Conservation (phyloP, 2,329 filamentous ascomycete genomes). For the Sphaerulina populicola region DNA sequence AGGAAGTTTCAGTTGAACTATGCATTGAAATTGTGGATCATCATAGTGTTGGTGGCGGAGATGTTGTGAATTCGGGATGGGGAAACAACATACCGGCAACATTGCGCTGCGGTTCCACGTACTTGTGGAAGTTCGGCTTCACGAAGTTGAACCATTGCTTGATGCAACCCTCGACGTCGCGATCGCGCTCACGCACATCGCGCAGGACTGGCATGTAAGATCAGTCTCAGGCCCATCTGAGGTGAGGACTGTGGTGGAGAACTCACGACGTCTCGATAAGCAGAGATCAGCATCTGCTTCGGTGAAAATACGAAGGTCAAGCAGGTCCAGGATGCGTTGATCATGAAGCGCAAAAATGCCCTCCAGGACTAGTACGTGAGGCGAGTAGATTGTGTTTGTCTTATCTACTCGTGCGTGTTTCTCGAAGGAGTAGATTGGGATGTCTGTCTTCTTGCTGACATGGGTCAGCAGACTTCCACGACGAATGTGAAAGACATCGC, state of each 20-base stretch:
- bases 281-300: slow-evolving; percentile 94
- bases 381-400: slow-evolving; percentile 87
- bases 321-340: slow-evolving; percentile 68
- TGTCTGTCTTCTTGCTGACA: slow-evolving; percentile 70
- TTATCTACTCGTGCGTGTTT: slow-evolving; percentile 73
- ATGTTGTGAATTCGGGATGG: not conserved
- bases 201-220: slow-evolving; percentile 54
- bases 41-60: slow-evolving; percentile 22
- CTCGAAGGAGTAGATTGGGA: slow-evolving; percentile 90
- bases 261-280: slow-evolving; percentile 72
- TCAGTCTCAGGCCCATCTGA: slow-evolving; percentile 24
- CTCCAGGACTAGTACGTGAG: slow-evolving; percentile 89
- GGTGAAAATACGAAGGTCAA: slow-evolving; percentile 97
- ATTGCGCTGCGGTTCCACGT: slow-evolving; percentile 82
- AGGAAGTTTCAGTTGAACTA: slow-evolving; percentile 37
- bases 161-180: slow-evolving; percentile 89
- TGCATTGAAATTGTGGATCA: slow-evolving; percentile 33
- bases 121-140: slow-evolving; percentile 94
- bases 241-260: slow-evolving; percentile 50
- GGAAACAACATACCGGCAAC: slow-evolving; percentile 56
- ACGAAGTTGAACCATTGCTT: slow-evolving; percentile 97
- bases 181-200: slow-evolving; percentile 79
- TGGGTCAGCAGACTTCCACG: not conserved
- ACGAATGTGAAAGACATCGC: slow-evolving; percentile 21
- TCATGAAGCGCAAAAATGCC: slow-evolving; percentile 95